Percentiles rank a stretch among this genome's conserved stretches.
phyloP scores from a whole-genome alignment of 2,329 filamentous ascomycete genomes.

The Fusarium agapanthi region DNA sequence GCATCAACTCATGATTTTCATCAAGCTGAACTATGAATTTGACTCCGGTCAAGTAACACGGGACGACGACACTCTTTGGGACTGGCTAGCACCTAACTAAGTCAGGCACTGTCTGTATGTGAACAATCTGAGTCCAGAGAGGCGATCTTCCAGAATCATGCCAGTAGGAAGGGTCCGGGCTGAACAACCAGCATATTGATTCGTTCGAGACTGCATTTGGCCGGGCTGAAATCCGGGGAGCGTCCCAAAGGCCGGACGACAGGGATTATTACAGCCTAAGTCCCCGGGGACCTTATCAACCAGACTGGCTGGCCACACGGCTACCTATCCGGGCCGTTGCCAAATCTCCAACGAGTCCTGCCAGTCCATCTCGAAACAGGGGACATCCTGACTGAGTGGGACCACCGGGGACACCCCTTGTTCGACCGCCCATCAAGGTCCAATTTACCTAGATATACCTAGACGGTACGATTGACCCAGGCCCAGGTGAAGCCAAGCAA shows the following conservation, averaged over 20 bases:
- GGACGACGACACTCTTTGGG: slow-evolving; percentile 22
- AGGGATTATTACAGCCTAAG: slow-evolving; percentile 42
- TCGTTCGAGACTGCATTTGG: slow-evolving; percentile 35
- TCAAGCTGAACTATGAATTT: slow-evolving; percentile 16
- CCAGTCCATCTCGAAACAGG: slow-evolving; percentile 29
- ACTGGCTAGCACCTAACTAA: slow-evolving; percentile 25
- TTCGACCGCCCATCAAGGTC: slow-evolving; percentile 39
- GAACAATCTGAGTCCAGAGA: slow-evolving; percentile 26
- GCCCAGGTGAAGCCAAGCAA: slow-evolving; percentile 37
- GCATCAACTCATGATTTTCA: not conserved
- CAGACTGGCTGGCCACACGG: slow-evolving; percentile 46
- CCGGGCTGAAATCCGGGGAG: slow-evolving; percentile 48
- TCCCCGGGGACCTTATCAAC: slow-evolving; percentile 41
- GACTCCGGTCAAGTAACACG: slow-evolving; percentile 16
- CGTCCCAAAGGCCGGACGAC: slow-evolving; percentile 40
- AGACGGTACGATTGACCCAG: not conserved
- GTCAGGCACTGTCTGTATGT: not conserved
- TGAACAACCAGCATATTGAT: slow-evolving; percentile 22
- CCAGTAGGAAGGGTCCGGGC: slow-evolving; percentile 36
- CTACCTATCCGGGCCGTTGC: slow-evolving; percentile 49
- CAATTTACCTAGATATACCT: slow-evolving; percentile 20
- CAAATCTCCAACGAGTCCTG: slow-evolving; percentile 40
- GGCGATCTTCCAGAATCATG: slow-evolving; percentile 47
- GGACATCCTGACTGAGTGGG: slow-evolving; percentile 17
- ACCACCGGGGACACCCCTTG: slow-evolving; percentile 6